Conservation (phyloP, 768 basidiomycete species). For the Podaxis sp. region DNA sequence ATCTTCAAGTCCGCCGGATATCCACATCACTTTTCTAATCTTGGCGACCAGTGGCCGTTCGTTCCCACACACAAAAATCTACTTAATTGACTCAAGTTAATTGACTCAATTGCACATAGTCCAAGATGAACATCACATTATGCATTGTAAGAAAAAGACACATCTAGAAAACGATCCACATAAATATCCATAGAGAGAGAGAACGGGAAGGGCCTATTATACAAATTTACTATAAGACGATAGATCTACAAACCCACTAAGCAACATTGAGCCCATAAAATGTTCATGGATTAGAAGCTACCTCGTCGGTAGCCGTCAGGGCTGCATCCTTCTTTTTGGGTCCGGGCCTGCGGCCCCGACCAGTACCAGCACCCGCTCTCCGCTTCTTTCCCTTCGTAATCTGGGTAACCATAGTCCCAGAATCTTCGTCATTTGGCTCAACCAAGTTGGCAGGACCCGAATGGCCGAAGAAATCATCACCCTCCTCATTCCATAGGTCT, state of each 20-base stretch:
- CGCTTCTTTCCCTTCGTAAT: constrained; percentile 43
- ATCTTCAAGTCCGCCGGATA: not conserved
- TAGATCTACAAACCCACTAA: constrained; percentile 15
- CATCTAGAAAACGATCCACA: constrained; percentile 11
- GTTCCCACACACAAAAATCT: constrained; percentile 5
- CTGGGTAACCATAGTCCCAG: constrained; percentile 28
- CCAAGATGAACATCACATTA: not conserved
- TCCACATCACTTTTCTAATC: not conserved
- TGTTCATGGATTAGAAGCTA: constrained; percentile 15
- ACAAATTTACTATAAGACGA: constrained; percentile 15
- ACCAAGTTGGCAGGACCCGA: constrained; percentile 28
- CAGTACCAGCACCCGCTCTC: constrained; percentile 33
- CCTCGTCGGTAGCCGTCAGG: constrained; percentile 1
- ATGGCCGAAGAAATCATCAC: constrained; percentile 83
- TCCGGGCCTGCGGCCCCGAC: constrained; percentile 41
- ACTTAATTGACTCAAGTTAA: not conserved
- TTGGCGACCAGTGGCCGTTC: not conserved
- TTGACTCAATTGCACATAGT: not conserved
- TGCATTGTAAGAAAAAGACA: not conserved
- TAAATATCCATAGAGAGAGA: constrained; percentile 17
- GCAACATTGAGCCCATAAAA: constrained; percentile 6
- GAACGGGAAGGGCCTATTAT: constrained; percentile 9
- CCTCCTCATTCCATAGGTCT: constrained; percentile 85
- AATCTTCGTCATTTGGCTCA: constrained; percentile 40
- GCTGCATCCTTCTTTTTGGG: constrained; percentile 35